Conservation (phyloP, 2,329 filamentous ascomycete species). For the Calonectria ilicicola region DNA sequence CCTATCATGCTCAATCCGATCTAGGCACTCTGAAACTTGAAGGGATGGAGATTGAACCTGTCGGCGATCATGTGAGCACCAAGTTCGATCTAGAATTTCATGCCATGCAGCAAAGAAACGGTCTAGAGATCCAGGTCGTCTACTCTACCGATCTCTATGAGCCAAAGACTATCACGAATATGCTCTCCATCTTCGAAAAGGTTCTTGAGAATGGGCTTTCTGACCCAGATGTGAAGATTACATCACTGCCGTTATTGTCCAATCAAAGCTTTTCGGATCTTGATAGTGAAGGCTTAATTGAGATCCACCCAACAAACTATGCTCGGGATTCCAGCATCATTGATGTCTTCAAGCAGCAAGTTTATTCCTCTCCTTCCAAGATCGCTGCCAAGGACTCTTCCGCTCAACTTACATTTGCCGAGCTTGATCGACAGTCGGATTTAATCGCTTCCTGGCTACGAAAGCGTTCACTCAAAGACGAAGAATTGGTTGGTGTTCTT, state of each 20-base stretch:
- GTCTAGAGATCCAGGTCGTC: background rate
- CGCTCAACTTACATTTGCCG: conserved; percentile 28
- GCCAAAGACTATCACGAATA: background rate
- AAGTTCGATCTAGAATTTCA: background rate
- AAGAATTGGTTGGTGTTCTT: conserved; percentile 23
- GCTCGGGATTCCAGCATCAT: background rate
- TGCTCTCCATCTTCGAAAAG: background rate
- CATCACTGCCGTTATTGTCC: background rate
- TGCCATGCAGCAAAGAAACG: background rate
- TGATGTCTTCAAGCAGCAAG: background rate
- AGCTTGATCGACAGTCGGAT: conserved; percentile 34
- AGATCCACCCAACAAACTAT: background rate
- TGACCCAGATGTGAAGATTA: background rate
- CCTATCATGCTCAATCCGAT: background rate
- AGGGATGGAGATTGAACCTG: background rate
- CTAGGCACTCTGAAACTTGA: background rate
- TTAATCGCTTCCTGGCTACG: background rate
- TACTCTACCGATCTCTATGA: background rate
- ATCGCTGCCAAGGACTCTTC: background rate
- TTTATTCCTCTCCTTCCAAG: background rate
- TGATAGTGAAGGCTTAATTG: background rate
- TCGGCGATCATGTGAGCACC: background rate
- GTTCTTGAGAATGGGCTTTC: background rate
- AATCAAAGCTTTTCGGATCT: background rate
- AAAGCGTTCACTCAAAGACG: background rate